Conservation (phyloP, 352 stramenopile genomes). For the Phytophthora quininea region DNA sequence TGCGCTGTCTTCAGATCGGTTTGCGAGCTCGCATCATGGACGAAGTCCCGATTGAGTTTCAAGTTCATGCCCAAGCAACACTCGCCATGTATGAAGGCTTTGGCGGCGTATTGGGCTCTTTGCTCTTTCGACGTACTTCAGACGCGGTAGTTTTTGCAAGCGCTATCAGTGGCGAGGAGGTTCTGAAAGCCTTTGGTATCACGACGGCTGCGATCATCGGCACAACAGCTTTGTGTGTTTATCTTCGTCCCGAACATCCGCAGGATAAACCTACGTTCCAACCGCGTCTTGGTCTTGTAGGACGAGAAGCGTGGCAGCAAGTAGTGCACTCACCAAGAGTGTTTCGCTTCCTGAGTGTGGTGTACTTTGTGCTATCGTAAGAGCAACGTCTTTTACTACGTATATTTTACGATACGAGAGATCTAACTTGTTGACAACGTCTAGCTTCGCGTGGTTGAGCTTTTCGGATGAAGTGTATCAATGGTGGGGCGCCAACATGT, state of each 20-base stretch:
- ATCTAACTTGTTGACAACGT: neutral
- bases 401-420: no score
- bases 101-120: slow-evolving; percentile 58
- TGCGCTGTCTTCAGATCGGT: slow-evolving; percentile 45
- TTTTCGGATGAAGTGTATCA: slow-evolving; percentile 78
- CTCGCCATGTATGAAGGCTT: slow-evolving; percentile 73
- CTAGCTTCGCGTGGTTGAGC: slow-evolving; percentile 72
- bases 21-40: slow-evolving; percentile 80
- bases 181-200: slow-evolving; percentile 68
- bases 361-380: slow-evolving; percentile 77
- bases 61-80: slow-evolving; percentile 77
- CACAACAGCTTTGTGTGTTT: slow-evolving; percentile 58
- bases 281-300: slow-evolving; percentile 55
- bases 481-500: slow-evolving; percentile 79
- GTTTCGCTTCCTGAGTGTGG: slow-evolving; percentile 70
- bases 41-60: slow-evolving; percentile 74
- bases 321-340: slow-evolving; percentile 67
- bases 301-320: slow-evolving; percentile 63
- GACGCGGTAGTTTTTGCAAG: slow-evolving; percentile 74
- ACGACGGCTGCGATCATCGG: slow-evolving; percentile 57
- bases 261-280: slow-evolving; percentile 62
- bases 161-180: slow-evolving; percentile 68
- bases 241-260: slow-evolving; percentile 62
- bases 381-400: neutral
- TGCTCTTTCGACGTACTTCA: slow-evolving; percentile 72